Evolutionary conservation across 2,329 filamentous ascomycete genomes (phyloP).

Genomic region (Xylogone sp.): DNA sequence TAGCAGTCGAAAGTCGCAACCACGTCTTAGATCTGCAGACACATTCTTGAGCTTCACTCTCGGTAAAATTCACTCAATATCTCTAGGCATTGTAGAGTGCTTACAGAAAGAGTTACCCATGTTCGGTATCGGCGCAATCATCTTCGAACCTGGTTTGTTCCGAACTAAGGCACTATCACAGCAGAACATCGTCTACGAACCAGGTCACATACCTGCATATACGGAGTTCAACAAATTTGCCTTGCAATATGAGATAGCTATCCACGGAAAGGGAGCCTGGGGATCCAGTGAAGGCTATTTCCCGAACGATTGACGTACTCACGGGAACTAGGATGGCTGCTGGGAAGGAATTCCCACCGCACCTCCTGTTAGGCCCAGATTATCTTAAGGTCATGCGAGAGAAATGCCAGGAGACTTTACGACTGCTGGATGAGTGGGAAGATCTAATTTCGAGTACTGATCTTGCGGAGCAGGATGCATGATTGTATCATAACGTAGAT

Average conservation of each 20-base stretch:
- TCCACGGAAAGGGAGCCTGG: constrained; percentile 33
- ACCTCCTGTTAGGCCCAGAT: constrained; percentile 35
- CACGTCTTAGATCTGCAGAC: too few species aligned
- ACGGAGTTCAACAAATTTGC: constrained; percentile 1
- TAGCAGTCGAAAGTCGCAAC: too few species aligned
- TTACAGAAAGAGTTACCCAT: constrained; percentile 10
- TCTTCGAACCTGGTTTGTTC: constrained; percentile 46
- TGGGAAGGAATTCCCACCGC: constrained; percentile 25
- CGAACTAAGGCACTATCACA: constrained; percentile 38
- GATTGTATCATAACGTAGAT: not conserved
- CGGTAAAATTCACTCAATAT: too few species aligned
- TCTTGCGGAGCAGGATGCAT: constrained; percentile 1
- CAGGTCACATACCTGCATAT: constrained; percentile 5
- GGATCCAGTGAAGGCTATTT: constrained; percentile 34
- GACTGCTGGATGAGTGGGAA: constrained; percentile 14
- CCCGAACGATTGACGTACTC: constrained; percentile 34
- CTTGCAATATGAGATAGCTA: constrained; percentile 13
- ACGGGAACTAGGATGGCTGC: constrained; percentile 26
- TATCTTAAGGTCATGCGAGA: constrained; percentile 22
- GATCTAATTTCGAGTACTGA: constrained; percentile 16
- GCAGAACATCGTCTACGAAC: constrained; percentile 4
- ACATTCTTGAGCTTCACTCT: too few species aligned
- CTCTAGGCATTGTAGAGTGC: constrained; percentile 10
- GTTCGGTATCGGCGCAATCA: constrained; percentile 10
- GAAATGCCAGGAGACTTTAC: constrained; percentile 17